These are phyloP conservation scores for Metschnikowia chrysomelidarum DNA, from an alignment of 805 yeast genomes.

Conservation along the genomic window DNA sequence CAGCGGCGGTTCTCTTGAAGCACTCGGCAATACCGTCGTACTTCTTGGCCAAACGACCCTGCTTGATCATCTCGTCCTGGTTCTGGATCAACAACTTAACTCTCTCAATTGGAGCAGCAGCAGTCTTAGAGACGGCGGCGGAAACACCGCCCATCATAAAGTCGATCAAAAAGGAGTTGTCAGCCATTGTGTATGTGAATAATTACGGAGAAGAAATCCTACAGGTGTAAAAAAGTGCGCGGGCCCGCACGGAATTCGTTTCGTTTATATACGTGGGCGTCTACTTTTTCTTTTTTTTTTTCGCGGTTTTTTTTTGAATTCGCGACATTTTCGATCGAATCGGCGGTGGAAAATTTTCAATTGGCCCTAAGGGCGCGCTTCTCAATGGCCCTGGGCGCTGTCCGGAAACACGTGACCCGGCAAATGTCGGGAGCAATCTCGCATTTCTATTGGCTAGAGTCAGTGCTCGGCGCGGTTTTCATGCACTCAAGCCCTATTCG, in stretches of 20 bases:
- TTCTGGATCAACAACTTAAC: constrained; percentile 95
- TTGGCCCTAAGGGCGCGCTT: constrained; percentile 8
- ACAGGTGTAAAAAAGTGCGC: constrained; percentile 12
- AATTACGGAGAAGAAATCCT: constrained; percentile 17
- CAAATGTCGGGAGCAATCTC: constrained; percentile 16
- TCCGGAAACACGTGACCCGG: constrained; percentile 21
- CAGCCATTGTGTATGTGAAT: constrained; percentile 19
- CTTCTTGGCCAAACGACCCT: constrained; percentile 85
- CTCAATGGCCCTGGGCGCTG: constrained; percentile 15
- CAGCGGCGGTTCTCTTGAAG: constrained; percentile 91
- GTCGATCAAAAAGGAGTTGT: constrained; percentile 35
- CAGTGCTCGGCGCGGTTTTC: constrained; percentile 1
- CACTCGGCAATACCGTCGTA: constrained; percentile 92
- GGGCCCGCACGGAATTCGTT: constrained; percentile 11
- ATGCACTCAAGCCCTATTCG: constrained; percentile 3
- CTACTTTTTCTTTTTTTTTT: constrained; percentile 8
- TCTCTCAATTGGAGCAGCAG: constrained; percentile 97
- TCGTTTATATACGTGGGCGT: constrained; percentile 18
- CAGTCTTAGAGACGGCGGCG: constrained; percentile 98
- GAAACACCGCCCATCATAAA: constrained; percentile 99
- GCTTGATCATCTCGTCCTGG: constrained; percentile 98
- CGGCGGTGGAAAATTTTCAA: constrained; percentile 15
- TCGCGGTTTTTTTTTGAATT: constrained; percentile 7
- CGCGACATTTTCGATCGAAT: constrained; percentile 15
- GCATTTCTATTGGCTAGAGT: constrained; percentile 10